Percentiles rank a stretch among this genome's conserved stretches.
These are phyloP conservation scores for Gossypium turneri DNA, from an alignment of 345 rosid genomes.

Conservation along the genomic window DNA sequence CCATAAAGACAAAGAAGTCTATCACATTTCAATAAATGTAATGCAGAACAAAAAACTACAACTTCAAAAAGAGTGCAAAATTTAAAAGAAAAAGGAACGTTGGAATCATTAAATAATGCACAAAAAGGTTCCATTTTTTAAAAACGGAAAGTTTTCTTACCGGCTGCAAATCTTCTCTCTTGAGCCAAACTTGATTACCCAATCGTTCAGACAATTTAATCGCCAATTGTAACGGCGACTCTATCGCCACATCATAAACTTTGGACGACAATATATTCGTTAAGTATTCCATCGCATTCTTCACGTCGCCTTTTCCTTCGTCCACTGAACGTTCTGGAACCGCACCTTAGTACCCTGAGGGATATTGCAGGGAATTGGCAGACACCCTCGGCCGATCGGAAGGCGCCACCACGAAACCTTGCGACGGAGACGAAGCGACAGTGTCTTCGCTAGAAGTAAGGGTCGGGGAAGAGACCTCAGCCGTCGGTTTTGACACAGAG, in stretches of 20 bases:
- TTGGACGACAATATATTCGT: conserved; percentile 53
- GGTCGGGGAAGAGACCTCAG: conserved; percentile 9
- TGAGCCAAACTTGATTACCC: conserved; percentile 55
- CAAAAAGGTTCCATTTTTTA: not conserved
- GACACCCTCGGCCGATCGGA: conserved; percentile 25
- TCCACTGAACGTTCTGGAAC: conserved; percentile 33
- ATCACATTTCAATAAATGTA: not conserved
- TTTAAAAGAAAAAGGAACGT: too few species aligned
- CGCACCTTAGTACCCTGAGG: conserved; percentile 57
- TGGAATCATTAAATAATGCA: not conserved
- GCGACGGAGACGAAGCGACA: not conserved
- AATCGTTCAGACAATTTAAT: conserved; percentile 49
- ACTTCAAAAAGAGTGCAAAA: too few species aligned
- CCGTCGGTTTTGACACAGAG: not conserved
- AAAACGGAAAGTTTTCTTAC: conserved; percentile 25
- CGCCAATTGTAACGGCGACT: conserved; percentile 58
- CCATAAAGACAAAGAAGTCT: not conserved
- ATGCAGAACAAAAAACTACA: not conserved
- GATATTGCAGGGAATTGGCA: conserved; percentile 46
- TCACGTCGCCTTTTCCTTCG: conserved; percentile 19
- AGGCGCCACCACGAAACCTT: not conserved
- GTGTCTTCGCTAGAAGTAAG: not conserved
- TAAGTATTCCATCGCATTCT: conserved; percentile 48
- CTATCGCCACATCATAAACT: conserved; percentile 63
- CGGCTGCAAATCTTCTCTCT: conserved; percentile 65